Conservation (phyloP, 257 asterid genomes). For the Jacaranda copaia region DNA sequence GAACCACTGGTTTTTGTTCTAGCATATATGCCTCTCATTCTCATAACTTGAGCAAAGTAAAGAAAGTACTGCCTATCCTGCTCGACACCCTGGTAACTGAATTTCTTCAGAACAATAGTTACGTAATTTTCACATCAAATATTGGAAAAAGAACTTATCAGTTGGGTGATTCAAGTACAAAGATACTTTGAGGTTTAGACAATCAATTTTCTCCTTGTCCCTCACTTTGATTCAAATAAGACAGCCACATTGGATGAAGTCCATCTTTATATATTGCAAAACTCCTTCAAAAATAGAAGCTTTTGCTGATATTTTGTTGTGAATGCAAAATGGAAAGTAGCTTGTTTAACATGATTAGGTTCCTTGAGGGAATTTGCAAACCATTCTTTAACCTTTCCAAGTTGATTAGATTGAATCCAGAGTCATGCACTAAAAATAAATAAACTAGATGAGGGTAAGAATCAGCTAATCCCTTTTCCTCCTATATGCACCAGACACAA, state of each 20-base stretch:
- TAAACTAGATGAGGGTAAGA: constrained; percentile 26
- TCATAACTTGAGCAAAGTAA: constrained; percentile 1
- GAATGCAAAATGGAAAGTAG: not conserved
- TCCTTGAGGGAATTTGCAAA: constrained; percentile 6
- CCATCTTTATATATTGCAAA: not conserved
- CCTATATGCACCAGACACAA: constrained; percentile 12
- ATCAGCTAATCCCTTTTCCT: not conserved
- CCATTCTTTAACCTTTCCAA: not conserved
- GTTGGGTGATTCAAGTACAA: not conserved
- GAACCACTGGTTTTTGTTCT: constrained; percentile 1
- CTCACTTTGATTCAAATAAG: constrained; percentile 5
- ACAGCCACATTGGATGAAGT: not conserved
- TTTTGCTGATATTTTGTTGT: not conserved
- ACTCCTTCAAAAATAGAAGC: constrained; percentile 11
- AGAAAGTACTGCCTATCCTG: not conserved
- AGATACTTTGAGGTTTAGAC: too few relatives aligned
- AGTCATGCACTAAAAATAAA: not conserved
- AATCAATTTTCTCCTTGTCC: not conserved
- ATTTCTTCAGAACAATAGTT: constrained; percentile 19
- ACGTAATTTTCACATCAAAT: not conserved
- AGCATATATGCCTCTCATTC: not conserved
- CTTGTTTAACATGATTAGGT: constrained; percentile 21
- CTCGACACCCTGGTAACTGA: not conserved
- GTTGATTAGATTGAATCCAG: constrained; percentile 6
- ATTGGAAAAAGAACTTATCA: constrained; percentile 17